Evolutionary conservation across 306 rosid species (phyloP).

Genomic region (Cyclanthera cordifolia): DNA sequence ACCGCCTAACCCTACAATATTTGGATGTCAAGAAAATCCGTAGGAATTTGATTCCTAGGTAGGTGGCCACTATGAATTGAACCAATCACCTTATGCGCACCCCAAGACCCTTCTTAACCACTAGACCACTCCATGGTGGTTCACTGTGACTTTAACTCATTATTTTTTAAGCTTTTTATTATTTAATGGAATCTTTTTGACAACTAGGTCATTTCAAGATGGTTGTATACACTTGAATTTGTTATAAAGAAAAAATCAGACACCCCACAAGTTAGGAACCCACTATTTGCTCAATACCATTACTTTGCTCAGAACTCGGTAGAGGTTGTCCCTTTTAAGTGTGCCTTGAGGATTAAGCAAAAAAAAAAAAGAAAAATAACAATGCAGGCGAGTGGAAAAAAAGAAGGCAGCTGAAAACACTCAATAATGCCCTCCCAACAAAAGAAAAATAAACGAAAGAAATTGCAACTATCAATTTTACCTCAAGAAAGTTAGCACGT

Average conservation of each 20-base stretch:
- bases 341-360: not conserved
- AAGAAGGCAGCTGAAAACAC: not conserved
- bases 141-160: too few species aligned
- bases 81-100: too few species aligned
- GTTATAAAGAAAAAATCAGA: not conserved
- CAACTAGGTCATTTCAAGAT: too few species aligned
- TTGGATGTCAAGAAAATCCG: too few species aligned
- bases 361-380: not conserved
- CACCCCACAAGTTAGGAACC: not conserved
- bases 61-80: too few species aligned
- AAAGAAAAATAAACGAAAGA: not conserved
- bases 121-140: too few species aligned
- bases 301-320: not conserved
- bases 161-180: too few species aligned
- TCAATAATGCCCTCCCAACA: not conserved
- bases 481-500: constrained; percentile 85
- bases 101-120: too few species aligned
- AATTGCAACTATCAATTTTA: constrained; percentile 19
- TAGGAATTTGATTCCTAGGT: too few species aligned
- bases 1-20: too few species aligned
- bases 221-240: not conserved
- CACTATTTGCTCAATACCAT: not conserved
- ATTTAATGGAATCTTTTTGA: too few species aligned
- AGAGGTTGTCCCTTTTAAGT: not conserved
- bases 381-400: not conserved